phyloP scores from a whole-genome alignment of 805 yeast genomes.

The Starmerella geochares region DNA sequence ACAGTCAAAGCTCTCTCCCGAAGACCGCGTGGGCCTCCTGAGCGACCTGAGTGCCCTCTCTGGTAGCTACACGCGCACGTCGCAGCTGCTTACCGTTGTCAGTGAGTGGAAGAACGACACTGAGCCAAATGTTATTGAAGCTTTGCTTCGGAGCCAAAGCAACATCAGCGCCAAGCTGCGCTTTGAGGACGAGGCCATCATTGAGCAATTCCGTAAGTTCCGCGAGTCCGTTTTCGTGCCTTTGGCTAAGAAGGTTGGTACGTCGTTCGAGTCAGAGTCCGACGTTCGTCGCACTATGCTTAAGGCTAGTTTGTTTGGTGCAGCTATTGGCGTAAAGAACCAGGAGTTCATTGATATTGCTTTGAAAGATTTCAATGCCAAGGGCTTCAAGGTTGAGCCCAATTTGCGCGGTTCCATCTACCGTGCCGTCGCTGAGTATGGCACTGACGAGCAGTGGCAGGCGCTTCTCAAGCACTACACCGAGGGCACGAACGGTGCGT shows the following conservation, averaged over 20 bases:
- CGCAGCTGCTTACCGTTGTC: constrained; percentile 42
- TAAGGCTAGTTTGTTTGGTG: constrained; percentile 45
- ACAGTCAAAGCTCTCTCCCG: constrained; percentile 41
- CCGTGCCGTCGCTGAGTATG: constrained; percentile 52
- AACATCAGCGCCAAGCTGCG: constrained; percentile 39
- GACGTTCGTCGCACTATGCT: constrained; percentile 50
- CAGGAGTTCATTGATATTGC: constrained; percentile 31
- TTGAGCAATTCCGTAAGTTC: constrained; percentile 37
- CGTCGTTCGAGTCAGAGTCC: constrained; percentile 51
- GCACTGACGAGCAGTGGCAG: constrained; percentile 54
- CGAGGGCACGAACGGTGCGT: constrained; percentile 53
- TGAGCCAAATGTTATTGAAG: constrained; percentile 46
- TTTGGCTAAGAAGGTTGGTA: constrained; percentile 51
- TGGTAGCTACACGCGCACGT: constrained; percentile 39
- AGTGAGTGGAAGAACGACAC: constrained; percentile 41
- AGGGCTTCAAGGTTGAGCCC: constrained; percentile 59
- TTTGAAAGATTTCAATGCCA: constrained; percentile 42
- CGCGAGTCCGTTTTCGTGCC: constrained; percentile 45
- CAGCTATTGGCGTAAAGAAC: constrained; percentile 31
- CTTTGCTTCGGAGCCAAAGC: constrained; percentile 37
- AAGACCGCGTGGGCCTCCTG: constrained; percentile 55
- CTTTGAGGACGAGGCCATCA: constrained; percentile 38
- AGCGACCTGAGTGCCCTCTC: constrained; percentile 51
- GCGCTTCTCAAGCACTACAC: constrained; percentile 50
- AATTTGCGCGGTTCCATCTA: constrained; percentile 61